Conservation (phyloP, 352 stramenopile genomes). For the Lagenidium sp. region DNA sequence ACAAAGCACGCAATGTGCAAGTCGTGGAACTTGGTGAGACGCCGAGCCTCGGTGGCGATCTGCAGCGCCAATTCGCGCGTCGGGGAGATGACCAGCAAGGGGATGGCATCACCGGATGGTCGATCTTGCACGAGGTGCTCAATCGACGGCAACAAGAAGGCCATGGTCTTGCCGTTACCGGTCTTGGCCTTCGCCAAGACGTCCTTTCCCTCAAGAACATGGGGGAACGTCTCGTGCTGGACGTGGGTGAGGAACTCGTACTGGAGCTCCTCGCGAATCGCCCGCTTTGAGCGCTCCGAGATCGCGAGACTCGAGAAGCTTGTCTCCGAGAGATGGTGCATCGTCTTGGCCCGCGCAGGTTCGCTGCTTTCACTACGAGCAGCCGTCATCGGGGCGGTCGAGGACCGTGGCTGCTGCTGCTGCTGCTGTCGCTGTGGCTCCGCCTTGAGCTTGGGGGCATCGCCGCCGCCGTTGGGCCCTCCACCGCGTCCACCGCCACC, state of each 20-base stretch:
- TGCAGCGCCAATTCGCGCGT: conserved; percentile 87
- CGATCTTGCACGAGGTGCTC: conserved; percentile 69
- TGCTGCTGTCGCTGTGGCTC: conserved; percentile 7
- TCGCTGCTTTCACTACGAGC: conserved; percentile 7
- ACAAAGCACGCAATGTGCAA: conserved; percentile 55
- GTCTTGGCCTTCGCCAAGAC: conserved; percentile 80
- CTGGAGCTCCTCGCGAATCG: conserved; percentile 48
- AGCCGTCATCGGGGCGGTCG: neutral
- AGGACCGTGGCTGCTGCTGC: neutral
- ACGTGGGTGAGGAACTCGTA: conserved; percentile 77
- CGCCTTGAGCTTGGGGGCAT: conserved; percentile 1
- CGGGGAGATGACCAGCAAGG: conserved; percentile 79
- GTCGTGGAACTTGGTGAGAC: conserved; percentile 82
- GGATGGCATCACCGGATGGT: conserved; percentile 26
- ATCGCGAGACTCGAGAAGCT: conserved; percentile 17
- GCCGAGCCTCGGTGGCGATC: conserved; percentile 85
- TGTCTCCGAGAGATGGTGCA: conserved; percentile 15
- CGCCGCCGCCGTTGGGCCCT: neutral
- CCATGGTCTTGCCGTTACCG: conserved; percentile 75
- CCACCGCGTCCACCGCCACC: conserved; percentile 5
- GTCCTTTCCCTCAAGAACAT: conserved; percentile 52
- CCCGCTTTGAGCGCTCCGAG: conserved; percentile 20
- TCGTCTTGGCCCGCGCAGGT: conserved; percentile 9
- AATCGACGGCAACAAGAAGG: conserved; percentile 44
- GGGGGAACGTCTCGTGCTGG: conserved; percentile 63